phyloP scores from a whole-genome alignment of 2,329 filamentous ascomycete genomes.

The Aspergillus aculeatus region DNA sequence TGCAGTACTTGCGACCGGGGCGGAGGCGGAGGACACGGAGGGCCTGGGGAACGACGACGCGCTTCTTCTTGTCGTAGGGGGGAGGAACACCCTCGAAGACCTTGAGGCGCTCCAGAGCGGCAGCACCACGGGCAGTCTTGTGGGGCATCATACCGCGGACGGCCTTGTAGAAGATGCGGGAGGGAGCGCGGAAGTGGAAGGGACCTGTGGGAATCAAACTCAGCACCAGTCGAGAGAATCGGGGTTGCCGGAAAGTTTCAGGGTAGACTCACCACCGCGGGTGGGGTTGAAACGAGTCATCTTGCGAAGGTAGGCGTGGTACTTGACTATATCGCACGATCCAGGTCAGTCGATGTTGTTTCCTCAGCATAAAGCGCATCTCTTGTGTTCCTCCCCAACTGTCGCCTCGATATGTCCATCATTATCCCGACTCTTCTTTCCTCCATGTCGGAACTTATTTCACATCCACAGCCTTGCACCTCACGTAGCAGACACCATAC shows the following conservation, averaged over 20 bases:
- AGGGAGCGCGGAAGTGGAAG: conserved; percentile 99
- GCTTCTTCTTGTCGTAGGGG: conserved; percentile 99
- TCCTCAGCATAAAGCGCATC: neutral
- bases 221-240: conserved; percentile 8
- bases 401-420: neutral
- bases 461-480: neutral
- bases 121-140: conserved; percentile 97
- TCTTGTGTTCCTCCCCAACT: conserved; percentile 5
- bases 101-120: conserved; percentile 97
- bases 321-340: conserved; percentile 76
- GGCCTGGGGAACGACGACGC: conserved; percentile 98
- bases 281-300: conserved; percentile 99
- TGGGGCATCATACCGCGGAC: conserved; percentile 99
- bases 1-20: conserved; percentile 99
- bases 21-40: conserved; percentile 94
- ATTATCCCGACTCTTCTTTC: neutral
- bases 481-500: conserved; percentile 4
- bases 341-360: conserved; percentile 47
- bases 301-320: conserved; percentile 99
- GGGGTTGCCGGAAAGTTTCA: neutral
- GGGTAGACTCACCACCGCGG: conserved; percentile 74
- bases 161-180: conserved; percentile 99
- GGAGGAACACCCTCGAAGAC: conserved; percentile 99
- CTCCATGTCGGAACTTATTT: neutral
- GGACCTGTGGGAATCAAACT: conserved; percentile 61